Base-by-base conservation (phyloP, 164 flowering plant genomes). In the Magnolia officinalis region DNA sequence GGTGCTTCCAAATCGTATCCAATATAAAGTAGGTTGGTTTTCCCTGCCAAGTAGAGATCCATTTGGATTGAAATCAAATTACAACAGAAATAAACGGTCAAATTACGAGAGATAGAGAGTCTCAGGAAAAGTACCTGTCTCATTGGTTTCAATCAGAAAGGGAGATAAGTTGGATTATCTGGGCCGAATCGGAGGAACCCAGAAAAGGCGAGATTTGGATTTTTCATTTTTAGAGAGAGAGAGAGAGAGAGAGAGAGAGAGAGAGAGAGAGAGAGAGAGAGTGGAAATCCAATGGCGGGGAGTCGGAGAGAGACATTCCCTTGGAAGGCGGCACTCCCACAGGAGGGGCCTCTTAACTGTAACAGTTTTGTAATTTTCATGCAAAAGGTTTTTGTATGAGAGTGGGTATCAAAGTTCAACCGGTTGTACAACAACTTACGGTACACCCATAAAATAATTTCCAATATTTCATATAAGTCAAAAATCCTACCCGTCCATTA, bases 251-350 rank as follows among this genome's bases (percentile, higher is more conserved):
- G 45, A 5, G 45, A 37, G 45, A 37, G 45, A 5, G 45, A 37
- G 45, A 37, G 45, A 5, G 75, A 72, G 21, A n/a, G n/a, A n/a
- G n/a, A 73, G 71, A 66, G 52, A 37, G 45, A 37, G 45, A 37
- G 45, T 37, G 76, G 81, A 82, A 79, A 55, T 78, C 73, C 78
- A 78, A 80, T 77, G 74, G 52, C 63, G 72, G 72, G 78, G 80
- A 78, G 72, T 76, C 80, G 76, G 85, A 80, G 79, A 77, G 83
- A 73, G 78, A 84, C 85, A 84, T 78, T 65, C 79, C 79, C 83
- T 81, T 77, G 80, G 88, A 82, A 77, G 70, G 84, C 88, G 83
- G 82, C 86, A 82, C 80, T 78, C 72, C 74, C 77, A 55, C 75
- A 76, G 80, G 83, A 80, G 61, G 63, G 14, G 23, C 45, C 45